Conservation (phyloP, 1,284 basidiomycete genomes). For the Ceratobasidium sp. region DNA sequence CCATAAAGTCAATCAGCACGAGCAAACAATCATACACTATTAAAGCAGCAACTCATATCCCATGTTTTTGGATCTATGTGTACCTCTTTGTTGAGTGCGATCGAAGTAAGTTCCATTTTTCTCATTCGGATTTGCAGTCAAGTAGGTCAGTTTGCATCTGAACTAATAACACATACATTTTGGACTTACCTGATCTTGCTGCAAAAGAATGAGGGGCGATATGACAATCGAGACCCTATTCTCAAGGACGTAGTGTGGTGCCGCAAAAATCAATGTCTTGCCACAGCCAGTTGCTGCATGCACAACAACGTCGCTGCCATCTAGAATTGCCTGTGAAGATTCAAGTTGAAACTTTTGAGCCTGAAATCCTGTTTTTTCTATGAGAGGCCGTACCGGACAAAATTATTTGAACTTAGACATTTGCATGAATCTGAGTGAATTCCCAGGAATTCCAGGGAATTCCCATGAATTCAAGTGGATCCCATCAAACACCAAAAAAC, state of each 20-base stretch:
- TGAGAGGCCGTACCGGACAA: no score
- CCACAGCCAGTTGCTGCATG: slow-evolving; percentile 14
- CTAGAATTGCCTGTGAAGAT: background rate
- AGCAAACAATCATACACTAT: background rate
- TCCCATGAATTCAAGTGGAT: no score
- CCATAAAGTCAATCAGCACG: slow-evolving; percentile 6
- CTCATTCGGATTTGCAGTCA: background rate
- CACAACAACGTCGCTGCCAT: slow-evolving; percentile 4
- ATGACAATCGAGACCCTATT: slow-evolving; percentile 13
- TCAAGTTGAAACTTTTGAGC: no score
- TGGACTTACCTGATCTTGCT: slow-evolving; percentile 15
- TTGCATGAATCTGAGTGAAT: no score
- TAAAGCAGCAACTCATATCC: background rate
- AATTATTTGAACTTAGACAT: no score
- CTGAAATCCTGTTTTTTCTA: no score
- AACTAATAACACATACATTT: background rate
- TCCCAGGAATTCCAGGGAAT: no score
- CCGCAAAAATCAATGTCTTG: slow-evolving; percentile 19
- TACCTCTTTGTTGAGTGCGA: slow-evolving; percentile 8
- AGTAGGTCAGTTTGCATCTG: background rate
- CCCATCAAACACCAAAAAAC: no score
- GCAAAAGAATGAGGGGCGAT: slow-evolving; percentile 21
- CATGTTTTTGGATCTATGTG: background rate
- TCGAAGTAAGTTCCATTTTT: background rate
- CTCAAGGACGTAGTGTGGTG: slow-evolving; percentile 9